These are phyloP conservation scores for Taphrina sp. DNA, from an alignment of 1,139 yeast species.

Conservation along the genomic window DNA sequence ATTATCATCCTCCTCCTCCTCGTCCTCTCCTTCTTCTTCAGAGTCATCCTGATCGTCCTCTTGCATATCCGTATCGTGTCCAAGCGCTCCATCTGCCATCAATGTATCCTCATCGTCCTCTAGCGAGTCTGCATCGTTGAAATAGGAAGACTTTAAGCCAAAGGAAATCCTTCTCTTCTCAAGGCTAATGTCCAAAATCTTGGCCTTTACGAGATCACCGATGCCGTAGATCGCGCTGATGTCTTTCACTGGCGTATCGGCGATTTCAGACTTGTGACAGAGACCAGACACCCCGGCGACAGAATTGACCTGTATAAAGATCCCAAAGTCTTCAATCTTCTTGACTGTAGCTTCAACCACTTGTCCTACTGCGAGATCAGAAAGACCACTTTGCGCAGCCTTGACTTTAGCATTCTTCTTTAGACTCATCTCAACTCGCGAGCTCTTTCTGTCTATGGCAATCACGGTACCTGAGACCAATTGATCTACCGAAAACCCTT, in stretches of 20 bases:
- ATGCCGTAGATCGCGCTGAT: constrained; percentile 42
- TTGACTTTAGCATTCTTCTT: constrained; percentile 81
- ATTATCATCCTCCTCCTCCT: constrained; percentile 54
- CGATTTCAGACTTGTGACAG: constrained; percentile 81
- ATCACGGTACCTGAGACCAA: constrained; percentile 72
- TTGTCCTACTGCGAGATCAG: constrained; percentile 68
- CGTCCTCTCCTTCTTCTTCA: constrained; percentile 49
- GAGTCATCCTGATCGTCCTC: constrained; percentile 48
- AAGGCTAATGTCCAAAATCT: constrained; percentile 58
- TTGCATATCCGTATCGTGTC: constrained; percentile 37
- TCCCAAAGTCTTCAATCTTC: constrained; percentile 75
- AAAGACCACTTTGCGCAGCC: constrained; percentile 54
- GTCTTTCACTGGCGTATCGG: constrained; percentile 51
- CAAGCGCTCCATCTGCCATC: constrained; percentile 41
- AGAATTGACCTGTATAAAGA: constrained; percentile 76
- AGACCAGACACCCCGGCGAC: constrained; percentile 76
- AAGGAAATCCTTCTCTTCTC: constrained; percentile 74
- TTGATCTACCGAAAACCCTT: constrained; percentile 66
- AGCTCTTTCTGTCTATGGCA: constrained; percentile 54
- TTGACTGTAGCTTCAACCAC: constrained; percentile 70
- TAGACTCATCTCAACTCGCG: constrained; percentile 70
- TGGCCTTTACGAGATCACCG: constrained; percentile 48
- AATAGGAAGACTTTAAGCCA: constrained; percentile 93
- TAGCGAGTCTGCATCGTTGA: constrained; percentile 52
- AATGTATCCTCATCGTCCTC: constrained; percentile 44